Conservation (phyloP, 257 asterid species). For the Ligustrum vulgare region DNA sequence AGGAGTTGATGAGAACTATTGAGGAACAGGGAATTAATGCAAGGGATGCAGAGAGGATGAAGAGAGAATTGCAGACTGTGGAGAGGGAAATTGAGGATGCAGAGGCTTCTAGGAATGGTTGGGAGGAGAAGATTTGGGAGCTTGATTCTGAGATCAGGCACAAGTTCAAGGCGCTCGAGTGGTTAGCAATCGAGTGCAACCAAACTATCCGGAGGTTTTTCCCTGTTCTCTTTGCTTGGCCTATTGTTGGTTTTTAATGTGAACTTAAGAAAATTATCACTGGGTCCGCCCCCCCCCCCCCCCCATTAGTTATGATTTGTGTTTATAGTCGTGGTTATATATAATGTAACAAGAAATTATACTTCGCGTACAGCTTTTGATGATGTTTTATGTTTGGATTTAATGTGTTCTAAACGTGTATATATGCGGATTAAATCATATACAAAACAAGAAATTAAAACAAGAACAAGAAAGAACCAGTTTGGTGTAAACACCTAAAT, state of each 20-base stretch:
- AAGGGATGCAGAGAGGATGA: conserved; percentile 95
- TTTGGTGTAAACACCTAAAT: too few species aligned
- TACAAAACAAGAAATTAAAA: too few species aligned
- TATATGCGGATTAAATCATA: too few species aligned
- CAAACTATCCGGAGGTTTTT: conserved; percentile 73
- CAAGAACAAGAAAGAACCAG: too few species aligned
- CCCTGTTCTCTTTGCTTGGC: conserved; percentile 2
- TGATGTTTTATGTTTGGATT: too few species aligned
- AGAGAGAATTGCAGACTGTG: conserved; percentile 73
- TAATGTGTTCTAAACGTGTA: too few species aligned
- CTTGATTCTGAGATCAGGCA: conserved; percentile 66
- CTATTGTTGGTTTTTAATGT: conserved; percentile 14
- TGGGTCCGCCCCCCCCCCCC: too few species aligned
- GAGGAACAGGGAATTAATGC: conserved; percentile 87
- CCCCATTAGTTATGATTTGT: conserved; percentile 7
- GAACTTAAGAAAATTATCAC: not conserved
- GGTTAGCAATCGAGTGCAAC: conserved; percentile 66
- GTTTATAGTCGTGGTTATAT: not conserved
- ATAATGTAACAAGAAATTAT: not conserved
- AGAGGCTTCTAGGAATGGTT: conserved; percentile 64
- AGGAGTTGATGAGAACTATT: conserved; percentile 73
- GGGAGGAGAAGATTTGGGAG: conserved; percentile 94
- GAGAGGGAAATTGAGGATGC: conserved; percentile 72
- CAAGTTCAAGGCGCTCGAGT: conserved; percentile 77
- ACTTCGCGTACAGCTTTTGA: not conserved